These are phyloP conservation scores for Taphrina confusa DNA, from an alignment of 1,139 yeast genomes.

Conservation along the genomic window DNA sequence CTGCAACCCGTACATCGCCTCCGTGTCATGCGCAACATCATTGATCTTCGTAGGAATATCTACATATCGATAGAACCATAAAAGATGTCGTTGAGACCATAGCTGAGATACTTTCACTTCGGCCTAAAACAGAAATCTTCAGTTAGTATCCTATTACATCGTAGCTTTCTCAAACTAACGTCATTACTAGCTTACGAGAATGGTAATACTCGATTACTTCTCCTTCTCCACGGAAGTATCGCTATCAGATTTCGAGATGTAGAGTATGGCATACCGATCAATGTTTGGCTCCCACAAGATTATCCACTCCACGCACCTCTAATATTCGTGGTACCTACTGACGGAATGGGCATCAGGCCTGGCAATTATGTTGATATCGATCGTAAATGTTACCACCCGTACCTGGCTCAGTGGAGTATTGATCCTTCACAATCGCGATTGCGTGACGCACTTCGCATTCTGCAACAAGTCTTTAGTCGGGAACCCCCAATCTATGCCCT, in stretches of 20 bases:
- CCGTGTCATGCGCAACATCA: background rate
- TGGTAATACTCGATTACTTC: conserved; percentile 62
- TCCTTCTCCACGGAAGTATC: conserved; percentile 65
- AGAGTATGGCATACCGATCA: conserved; percentile 57
- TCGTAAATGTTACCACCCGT: conserved; percentile 74
- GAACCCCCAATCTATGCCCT: conserved; percentile 58
- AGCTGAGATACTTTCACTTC: conserved; percentile 54
- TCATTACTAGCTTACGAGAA: conserved; percentile 49
- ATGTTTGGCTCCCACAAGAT: conserved; percentile 72
- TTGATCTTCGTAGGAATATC: conserved; percentile 35
- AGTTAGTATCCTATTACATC: conserved; percentile 43
- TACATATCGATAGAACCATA: conserved; percentile 55
- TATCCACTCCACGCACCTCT: conserved; percentile 69
- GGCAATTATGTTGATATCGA: conserved; percentile 71
- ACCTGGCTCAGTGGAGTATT: conserved; percentile 59
- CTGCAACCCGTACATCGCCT: conserved; percentile 53
- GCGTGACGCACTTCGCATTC: conserved; percentile 17
- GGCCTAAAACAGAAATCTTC: conserved; percentile 71
- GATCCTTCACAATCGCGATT: conserved; percentile 40
- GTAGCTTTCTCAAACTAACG: background rate
- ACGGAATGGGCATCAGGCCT: conserved; percentile 56
- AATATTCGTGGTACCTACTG: conserved; percentile 59
- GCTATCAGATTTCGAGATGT: conserved; percentile 47
- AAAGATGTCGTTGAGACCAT: conserved; percentile 63
- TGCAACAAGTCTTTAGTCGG: conserved; percentile 51